These are phyloP conservation scores for Xylariaceae sp. DNA, from an alignment of 2,329 filamentous ascomycete genomes.

Conservation along the genomic window DNA sequence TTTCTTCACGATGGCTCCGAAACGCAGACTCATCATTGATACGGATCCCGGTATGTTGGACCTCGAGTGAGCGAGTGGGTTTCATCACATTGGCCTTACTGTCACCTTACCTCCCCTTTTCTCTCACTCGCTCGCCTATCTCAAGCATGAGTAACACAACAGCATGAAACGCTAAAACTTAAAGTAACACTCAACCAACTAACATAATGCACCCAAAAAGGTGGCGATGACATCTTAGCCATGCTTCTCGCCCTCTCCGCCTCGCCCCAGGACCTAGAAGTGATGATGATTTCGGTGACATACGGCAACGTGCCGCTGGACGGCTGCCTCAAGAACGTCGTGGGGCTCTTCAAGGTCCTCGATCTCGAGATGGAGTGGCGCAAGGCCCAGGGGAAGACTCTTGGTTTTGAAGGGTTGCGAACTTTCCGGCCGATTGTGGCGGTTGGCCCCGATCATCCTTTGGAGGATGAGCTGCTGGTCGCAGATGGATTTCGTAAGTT, in stretches of 20 bases:
- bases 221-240: slow-evolving; percentile 87
- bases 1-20: slow-evolving; percentile 53
- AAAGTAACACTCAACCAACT: too few species aligned
- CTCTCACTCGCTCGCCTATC: too few species aligned
- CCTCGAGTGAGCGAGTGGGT: neutral
- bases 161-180: too few species aligned
- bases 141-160: too few species aligned
- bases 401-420: slow-evolving; percentile 70
- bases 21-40: slow-evolving; percentile 85
- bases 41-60: slow-evolving; percentile 78
- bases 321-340: slow-evolving; percentile 82
- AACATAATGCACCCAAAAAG: slow-evolving; percentile 36
- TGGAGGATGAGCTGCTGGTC: slow-evolving; percentile 77
- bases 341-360: slow-evolving; percentile 87
- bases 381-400: slow-evolving; percentile 58
- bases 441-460: slow-evolving; percentile 77
- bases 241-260: slow-evolving; percentile 82
- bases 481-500: slow-evolving; percentile 81
- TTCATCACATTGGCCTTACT: neutral
- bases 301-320: slow-evolving; percentile 91
- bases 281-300: slow-evolving; percentile 81
- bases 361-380: slow-evolving; percentile 88
- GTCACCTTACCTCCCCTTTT: neutral
- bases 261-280: slow-evolving; percentile 76
- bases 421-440: slow-evolving; percentile 77